These are phyloP conservation scores for Lotus japonicus DNA, from an alignment of 306 rosid genomes.

Conservation along the genomic window DNA sequence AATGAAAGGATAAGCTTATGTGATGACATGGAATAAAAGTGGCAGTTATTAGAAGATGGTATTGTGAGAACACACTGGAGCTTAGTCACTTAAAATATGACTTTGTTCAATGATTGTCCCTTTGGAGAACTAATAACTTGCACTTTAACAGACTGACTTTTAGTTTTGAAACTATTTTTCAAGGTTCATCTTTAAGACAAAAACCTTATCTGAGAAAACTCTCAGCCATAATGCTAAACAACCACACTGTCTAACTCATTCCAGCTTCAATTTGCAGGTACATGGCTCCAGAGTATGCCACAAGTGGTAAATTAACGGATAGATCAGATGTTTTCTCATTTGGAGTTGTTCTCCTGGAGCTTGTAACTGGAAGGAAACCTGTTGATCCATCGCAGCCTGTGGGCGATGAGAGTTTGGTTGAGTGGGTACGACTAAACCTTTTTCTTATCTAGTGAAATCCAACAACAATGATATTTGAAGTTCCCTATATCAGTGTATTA, in stretches of 20 bases:
- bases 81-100: too few relatives aligned
- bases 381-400: constrained; percentile 73
- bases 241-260: not conserved
- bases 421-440: constrained; percentile 69
- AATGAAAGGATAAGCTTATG: not conserved
- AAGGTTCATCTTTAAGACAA: too few relatives aligned
- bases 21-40: not conserved
- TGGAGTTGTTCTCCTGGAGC: constrained; percentile 92
- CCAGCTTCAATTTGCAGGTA: constrained; percentile 42
- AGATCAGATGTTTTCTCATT: constrained; percentile 94
- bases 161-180: too few relatives aligned
- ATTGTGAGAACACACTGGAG: too few relatives aligned
- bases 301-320: constrained; percentile 90
- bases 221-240: not conserved
- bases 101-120: too few relatives aligned
- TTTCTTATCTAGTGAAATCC: constrained; percentile 8
- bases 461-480: not conserved
- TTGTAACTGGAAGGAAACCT: constrained; percentile 81
- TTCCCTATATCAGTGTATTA: not conserved
- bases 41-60: not conserved
- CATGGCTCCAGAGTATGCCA: constrained; percentile 97
- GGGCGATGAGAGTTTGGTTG: constrained; percentile 97
- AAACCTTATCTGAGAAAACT: not conserved
- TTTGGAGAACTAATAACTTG: too few relatives aligned
- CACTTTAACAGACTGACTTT: too few relatives aligned